A percentile compares a stretch with the other conserved stretches of the same genome.
Evolutionary conservation across 208 protist species (phyloP).

Genomic region (Acanthamoeba culbertsoni): DNA sequence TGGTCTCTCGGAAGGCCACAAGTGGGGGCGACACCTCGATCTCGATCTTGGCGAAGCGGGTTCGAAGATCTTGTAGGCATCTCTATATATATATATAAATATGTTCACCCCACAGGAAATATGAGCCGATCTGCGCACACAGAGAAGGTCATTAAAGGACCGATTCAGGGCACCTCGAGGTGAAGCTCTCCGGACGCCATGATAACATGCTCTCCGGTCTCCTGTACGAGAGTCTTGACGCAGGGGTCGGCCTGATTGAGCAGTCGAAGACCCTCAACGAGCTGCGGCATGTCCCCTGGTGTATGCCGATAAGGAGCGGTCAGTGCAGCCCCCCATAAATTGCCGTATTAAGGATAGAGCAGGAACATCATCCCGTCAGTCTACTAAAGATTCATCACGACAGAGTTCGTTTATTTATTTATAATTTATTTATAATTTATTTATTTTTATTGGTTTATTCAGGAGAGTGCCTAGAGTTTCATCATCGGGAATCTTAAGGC

Average conservation of each 20-base stretch:
- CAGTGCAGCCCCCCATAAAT: background rate
- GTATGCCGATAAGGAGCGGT: background rate
- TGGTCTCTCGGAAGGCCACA: constrained; percentile 87
- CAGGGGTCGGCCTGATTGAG: constrained; percentile 95
- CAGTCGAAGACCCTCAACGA: constrained; percentile 89
- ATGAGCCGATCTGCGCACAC: background rate
- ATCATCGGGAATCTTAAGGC: background rate
- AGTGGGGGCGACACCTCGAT: constrained; percentile 78
- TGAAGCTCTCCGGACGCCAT: constrained; percentile 96
- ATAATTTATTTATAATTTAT: constrained; percentile 29
- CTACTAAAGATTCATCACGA: constrained; percentile 46
- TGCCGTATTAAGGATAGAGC: background rate
- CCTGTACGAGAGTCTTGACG: constrained; percentile 91
- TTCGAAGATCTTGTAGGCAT: constrained; percentile 92
- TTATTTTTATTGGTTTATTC: constrained; percentile 31
- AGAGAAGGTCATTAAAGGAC: background rate
- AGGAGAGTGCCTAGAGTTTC: background rate
- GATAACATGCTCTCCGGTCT: constrained; percentile 96
- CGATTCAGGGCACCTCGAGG: constrained; percentile 82
- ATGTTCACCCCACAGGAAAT: background rate
- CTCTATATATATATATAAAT: constrained; percentile 65
- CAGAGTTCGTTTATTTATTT: background rate
- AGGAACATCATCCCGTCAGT: background rate
- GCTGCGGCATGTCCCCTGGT: constrained; percentile 73
- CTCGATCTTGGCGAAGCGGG: constrained; percentile 79